Evolutionary conservation across 176 grass and related monocot genomes (phyloP), one percentile per base, ranked within the genome.

Genomic region (Ensete glaucum): DNA sequence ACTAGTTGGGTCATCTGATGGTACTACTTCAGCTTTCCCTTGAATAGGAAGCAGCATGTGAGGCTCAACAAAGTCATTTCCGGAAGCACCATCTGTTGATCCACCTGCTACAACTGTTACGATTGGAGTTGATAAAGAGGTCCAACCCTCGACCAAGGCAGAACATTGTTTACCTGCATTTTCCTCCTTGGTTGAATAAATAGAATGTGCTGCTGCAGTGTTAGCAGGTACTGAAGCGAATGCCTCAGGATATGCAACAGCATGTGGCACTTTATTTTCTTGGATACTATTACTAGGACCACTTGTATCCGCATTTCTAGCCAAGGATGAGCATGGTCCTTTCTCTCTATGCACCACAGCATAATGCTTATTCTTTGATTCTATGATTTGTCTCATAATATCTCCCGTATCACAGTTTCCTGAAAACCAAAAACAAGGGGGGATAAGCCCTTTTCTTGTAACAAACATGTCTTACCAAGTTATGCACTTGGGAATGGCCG

Each of bases 361-460:
- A 43, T 82, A 82, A 55, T 82, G 48, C 3, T 77, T 62, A 55
- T 79, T 74, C 82, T 90, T 90, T 0, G 79, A 84, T 82, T 64
- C 76, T 63, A 87, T 52, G 74, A 90, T 90, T 50, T 62, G 43
- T 23, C 50, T 12, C 84, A 90, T 84, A 67, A 64, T 57, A 53
- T n/a, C 54, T 14, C 83, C 26, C 1, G 55, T 71, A 50, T 73
- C 68, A 68, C 62, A 54, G 62, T 52, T 52, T 54, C 57, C 86
- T 88, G 82, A 71, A 88, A 79, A 50, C 79, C 9, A 52, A 83
- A 25, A 25, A 25, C 24, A 4, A 3, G 34, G 0, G 34, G 4
- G 34, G 6, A 43, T 43, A 43, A 43, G 34, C 34, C 34, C 34
- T 6, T 43, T 43, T 43, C 34, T 6, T 43, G 34, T 43, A 5